phyloP scores from a whole-genome alignment of 139 green algal species.

The Pseudopediastrum boryanum region DNA sequence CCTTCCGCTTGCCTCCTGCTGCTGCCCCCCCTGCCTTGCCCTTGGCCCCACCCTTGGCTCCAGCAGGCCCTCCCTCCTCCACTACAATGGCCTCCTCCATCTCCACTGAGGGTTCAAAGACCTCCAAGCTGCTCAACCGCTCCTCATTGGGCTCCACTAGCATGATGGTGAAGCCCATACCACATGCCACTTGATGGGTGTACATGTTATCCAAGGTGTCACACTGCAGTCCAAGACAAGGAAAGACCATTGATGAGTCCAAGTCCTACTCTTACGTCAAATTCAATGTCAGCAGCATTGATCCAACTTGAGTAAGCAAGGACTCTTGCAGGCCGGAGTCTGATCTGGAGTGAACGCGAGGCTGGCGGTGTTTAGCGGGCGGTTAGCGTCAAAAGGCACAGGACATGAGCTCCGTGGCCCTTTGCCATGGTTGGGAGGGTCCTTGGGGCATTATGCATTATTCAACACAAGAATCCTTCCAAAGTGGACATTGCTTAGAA shows the following conservation, averaged over 20 bases:
- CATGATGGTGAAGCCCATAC: constrained; percentile 83
- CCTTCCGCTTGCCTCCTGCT: constrained; percentile 37
- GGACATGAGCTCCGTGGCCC: too few relatives aligned
- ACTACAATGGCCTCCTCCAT: constrained; percentile 25
- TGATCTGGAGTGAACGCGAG: too few relatives aligned
- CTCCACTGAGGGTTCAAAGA: constrained; percentile 20
- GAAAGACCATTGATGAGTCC: background rate
- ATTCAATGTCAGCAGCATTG: too few relatives aligned
- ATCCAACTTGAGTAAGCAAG: too few relatives aligned
- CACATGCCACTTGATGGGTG: constrained; percentile 74
- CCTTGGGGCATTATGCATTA: too few relatives aligned
- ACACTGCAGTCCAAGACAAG: constrained; percentile 40
- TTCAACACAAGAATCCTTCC: too few relatives aligned
- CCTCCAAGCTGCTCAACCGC: background rate
- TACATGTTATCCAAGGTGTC: constrained; percentile 54
- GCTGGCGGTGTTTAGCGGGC: too few relatives aligned
- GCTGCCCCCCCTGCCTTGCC: constrained; percentile 24
- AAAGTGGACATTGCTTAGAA: too few relatives aligned
- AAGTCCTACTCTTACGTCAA: too few relatives aligned
- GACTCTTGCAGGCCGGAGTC: too few relatives aligned
- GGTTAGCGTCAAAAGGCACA: too few relatives aligned
- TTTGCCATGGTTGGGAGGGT: too few relatives aligned
- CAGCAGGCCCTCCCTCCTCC: background rate
- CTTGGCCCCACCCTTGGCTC: constrained; percentile 27
- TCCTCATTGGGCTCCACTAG: constrained; percentile 62